Conservation (phyloP, 371 early-diverging fungal genomes). For the Umbelopsis sp. region DNA sequence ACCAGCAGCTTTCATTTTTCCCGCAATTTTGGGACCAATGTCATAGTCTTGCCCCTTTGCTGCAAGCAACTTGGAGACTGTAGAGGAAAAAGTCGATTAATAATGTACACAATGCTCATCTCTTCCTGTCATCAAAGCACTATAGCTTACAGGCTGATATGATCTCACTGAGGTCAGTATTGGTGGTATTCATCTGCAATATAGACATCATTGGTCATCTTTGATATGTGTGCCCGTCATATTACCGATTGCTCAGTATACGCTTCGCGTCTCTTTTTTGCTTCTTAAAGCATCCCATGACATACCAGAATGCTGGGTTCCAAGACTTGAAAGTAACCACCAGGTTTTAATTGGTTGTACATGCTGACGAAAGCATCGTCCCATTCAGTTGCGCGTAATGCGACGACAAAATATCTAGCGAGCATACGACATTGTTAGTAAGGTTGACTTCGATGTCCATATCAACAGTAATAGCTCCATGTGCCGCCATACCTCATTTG, state of each 20-base stretch:
- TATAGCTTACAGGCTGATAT: neutral
- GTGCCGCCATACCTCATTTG: slow-evolving; percentile 33
- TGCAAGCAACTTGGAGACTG: neutral
- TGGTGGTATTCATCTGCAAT: neutral
- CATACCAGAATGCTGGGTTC: slow-evolving; percentile 10
- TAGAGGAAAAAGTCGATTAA: neutral
- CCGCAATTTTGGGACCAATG: slow-evolving; percentile 8
- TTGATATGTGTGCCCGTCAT: too few species aligned
- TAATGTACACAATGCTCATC: too few species aligned
- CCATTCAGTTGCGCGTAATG: neutral
- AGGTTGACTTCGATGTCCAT: neutral
- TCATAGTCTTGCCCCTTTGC: slow-evolving; percentile 13
- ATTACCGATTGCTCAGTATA: too few species aligned
- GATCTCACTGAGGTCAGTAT: neutral
- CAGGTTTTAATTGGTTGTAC: slow-evolving; percentile 48
- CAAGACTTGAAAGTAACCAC: slow-evolving; percentile 54
- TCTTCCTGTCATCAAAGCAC: neutral
- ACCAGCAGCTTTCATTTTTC: neutral
- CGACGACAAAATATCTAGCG: neutral
- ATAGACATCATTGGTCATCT: neutral
- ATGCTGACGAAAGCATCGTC: neutral
- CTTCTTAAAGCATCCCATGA: too few species aligned
- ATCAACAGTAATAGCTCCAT: neutral
- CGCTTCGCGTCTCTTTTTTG: too few species aligned
- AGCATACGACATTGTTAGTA: neutral